Percentiles rank a stretch among this genome's conserved stretches.
phyloP scores from a whole-genome alignment of 225 moss, liverwort and hornwort species.

The Thuidium tamariscinum region DNA sequence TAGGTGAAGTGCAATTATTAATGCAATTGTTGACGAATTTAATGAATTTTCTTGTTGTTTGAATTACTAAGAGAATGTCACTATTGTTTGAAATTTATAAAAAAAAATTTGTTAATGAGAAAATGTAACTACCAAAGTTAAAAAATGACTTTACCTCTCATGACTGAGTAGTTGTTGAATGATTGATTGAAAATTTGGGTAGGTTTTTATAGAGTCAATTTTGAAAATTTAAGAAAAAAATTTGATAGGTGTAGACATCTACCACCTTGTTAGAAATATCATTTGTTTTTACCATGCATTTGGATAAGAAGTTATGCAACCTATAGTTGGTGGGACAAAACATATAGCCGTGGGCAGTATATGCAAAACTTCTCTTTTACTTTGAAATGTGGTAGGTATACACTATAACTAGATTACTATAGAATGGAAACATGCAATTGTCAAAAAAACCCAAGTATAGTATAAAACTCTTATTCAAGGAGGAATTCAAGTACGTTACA shows the following conservation, averaged over 20 bases:
- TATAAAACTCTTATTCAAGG: not conserved
- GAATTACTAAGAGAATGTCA: not conserved
- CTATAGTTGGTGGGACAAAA: rapidly evolving
- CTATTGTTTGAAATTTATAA: not conserved
- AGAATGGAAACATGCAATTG: not conserved
- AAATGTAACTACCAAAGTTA: too few relatives aligned
- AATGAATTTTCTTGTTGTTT: rapidly evolving
- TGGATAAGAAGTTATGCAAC: not conserved
- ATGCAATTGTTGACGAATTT: not conserved
- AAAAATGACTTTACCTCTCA: not conserved
- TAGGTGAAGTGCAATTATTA: not conserved
- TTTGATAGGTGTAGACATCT: not conserved
- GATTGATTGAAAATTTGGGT: not conserved
- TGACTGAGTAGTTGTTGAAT: not conserved
- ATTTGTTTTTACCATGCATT: rapidly evolving
- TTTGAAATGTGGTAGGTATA: not conserved
- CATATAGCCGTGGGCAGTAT: rapidly evolving
- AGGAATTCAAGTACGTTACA: not conserved
- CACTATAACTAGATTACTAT: not conserved
- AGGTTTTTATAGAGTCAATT: not conserved
- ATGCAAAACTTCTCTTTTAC: too few relatives aligned
- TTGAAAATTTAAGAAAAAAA: too few relatives aligned
- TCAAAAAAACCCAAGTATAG: not conserved
- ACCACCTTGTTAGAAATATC: not conserved
- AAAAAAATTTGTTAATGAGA: too few relatives aligned